Conservation (phyloP, 139 green algal genomes). For the Chlamydomonas sp. region DNA sequence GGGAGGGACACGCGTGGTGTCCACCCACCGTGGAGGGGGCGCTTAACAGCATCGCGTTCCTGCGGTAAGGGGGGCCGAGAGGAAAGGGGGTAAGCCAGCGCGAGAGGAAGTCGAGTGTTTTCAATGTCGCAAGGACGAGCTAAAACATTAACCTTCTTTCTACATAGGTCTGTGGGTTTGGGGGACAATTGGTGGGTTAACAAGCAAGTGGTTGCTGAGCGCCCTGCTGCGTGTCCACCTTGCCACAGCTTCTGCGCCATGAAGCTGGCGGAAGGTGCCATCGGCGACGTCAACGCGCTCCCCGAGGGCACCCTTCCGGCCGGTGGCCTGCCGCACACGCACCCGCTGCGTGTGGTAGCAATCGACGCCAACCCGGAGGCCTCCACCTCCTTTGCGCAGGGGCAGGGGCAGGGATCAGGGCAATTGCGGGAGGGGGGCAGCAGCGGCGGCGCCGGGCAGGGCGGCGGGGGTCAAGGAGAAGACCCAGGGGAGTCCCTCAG, state of each 20-base stretch:
- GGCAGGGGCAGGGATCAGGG: neutral
- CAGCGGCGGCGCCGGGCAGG: neutral
- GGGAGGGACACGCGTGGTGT: too few species aligned
- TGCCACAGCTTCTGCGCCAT: conserved; percentile 89
- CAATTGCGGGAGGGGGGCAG: neutral
- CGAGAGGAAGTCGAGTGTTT: too few species aligned
- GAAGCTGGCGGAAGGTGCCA: conserved; percentile 93
- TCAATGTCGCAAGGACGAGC: too few species aligned
- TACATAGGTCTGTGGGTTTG: neutral
- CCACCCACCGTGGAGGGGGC: too few species aligned
- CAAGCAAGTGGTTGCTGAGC: neutral
- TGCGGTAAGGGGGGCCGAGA: too few species aligned
- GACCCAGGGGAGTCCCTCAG: conserved; percentile 1
- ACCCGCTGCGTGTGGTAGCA: conserved; percentile 48
- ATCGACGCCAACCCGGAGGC: conserved; percentile 38
- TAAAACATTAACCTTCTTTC: too few species aligned
- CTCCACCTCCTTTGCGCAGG: conserved; percentile 7
- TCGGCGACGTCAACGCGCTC: conserved; percentile 76
- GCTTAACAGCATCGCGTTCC: too few species aligned
- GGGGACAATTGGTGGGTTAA: neutral
- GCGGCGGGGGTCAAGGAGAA: neutral
- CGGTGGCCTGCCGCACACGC: conserved; percentile 1
- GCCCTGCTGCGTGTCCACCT: neutral
- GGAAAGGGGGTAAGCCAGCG: too few species aligned
- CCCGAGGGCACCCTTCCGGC: conserved; percentile 49